Conservation (phyloP, 2,329 filamentous ascomycete genomes). For the Aureobasidium namibiae region DNA sequence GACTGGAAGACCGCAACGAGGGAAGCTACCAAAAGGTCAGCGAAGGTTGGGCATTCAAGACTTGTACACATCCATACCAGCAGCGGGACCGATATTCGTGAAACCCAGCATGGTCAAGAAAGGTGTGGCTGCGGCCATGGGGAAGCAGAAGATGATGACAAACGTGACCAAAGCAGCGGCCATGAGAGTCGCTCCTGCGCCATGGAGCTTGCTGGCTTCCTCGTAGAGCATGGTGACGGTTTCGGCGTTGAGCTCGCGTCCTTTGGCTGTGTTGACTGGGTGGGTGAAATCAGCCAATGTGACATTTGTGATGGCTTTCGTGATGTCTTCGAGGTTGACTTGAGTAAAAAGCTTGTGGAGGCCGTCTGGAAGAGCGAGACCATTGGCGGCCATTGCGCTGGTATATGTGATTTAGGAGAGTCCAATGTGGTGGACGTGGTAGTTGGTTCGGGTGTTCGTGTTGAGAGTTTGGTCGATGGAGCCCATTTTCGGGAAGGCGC, state of each 20-base stretch:
- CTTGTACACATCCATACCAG: neutral
- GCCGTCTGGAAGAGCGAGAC: neutral
- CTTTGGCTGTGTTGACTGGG: neutral
- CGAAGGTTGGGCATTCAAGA: neutral
- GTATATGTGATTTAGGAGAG: neutral
- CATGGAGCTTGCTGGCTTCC: neutral
- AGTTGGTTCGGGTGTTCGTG: neutral
- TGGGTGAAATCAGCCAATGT: neutral
- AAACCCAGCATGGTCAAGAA: neutral
- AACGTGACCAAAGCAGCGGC: neutral
- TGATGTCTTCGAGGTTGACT: neutral
- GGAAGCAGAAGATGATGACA: neutral
- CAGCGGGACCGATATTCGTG: neutral
- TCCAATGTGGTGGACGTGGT: neutral
- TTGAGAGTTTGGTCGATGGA: neutral
- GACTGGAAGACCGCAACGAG: slow-evolving; percentile 20
- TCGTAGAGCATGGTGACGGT: neutral
- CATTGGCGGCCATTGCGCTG: neutral
- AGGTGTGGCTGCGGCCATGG: neutral
- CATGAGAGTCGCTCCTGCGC: neutral
- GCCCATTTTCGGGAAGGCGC: neutral
- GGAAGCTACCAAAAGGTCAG: slow-evolving; percentile 14
- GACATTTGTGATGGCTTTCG: neutral
- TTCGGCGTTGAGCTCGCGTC: neutral
- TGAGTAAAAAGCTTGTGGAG: neutral